Evolutionary conservation across 2,329 filamentous ascomycete genomes (phyloP).

Genomic region (Cercospora sp.): DNA sequence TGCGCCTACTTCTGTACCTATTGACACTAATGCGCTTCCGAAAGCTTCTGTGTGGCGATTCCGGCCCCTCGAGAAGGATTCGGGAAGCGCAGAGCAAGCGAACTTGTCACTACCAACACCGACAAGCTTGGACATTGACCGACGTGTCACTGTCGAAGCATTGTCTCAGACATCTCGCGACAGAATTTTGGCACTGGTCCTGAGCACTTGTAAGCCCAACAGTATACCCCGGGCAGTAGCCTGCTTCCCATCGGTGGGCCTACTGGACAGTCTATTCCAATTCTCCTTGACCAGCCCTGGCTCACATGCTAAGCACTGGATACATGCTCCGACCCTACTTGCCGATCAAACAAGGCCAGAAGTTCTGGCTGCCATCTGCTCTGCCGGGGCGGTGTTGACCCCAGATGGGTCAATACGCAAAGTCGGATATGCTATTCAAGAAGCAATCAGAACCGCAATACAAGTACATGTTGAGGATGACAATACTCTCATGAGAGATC

Average conservation of each 20-base stretch:
- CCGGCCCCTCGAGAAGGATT: slow-evolving; percentile 42
- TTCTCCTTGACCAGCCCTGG: slow-evolving; percentile 60
- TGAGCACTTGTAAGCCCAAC: slow-evolving; percentile 58
- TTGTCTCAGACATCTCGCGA: slow-evolving; percentile 53
- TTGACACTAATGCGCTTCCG: slow-evolving; percentile 42
- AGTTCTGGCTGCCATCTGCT: slow-evolving; percentile 60
- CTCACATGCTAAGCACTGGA: slow-evolving; percentile 60
- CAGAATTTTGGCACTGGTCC: slow-evolving; percentile 63
- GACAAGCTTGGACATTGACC: slow-evolving; percentile 42
- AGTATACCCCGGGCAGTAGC: slow-evolving; percentile 55
- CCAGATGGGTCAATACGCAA: slow-evolving; percentile 60
- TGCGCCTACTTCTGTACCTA: slow-evolving; percentile 34
- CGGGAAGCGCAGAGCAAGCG: slow-evolving; percentile 39
- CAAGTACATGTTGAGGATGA: slow-evolving; percentile 50
- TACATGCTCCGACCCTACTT: slow-evolving; percentile 62
- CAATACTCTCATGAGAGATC: slow-evolving; percentile 53
- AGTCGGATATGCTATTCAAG: slow-evolving; percentile 58
- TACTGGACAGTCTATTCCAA: slow-evolving; percentile 63
- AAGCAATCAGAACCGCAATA: slow-evolving; percentile 47
- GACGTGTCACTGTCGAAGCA: slow-evolving; percentile 46
- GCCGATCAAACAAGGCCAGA: slow-evolving; percentile 59
- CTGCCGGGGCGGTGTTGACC: slow-evolving; percentile 61
- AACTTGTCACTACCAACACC: slow-evolving; percentile 46
- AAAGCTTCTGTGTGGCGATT: slow-evolving; percentile 50
- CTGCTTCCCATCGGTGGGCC: slow-evolving; percentile 63